Evolutionary conservation across 768 basidiomycete species (phyloP).

Genomic region (Auricularia cornea): DNA sequence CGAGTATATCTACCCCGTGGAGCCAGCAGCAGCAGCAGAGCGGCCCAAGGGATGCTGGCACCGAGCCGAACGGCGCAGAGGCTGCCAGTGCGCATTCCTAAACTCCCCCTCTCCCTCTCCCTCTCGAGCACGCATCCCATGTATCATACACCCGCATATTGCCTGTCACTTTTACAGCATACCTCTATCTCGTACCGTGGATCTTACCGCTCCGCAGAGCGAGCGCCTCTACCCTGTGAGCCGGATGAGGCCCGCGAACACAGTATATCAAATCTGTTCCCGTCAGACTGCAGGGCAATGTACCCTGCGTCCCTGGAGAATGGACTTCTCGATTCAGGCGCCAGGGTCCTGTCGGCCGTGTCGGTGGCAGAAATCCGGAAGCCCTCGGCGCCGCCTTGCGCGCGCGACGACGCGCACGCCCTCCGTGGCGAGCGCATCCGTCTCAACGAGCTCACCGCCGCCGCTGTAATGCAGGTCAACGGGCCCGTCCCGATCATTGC

Average conservation of each 20-base stretch:
- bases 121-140: background rate
- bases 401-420: constrained; percentile 27
- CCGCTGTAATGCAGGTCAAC: constrained; percentile 36
- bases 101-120: background rate
- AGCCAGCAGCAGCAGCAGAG: background rate
- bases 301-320: too few species aligned
- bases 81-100: background rate
- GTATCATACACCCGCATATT: background rate
- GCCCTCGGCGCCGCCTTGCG: constrained; percentile 16
- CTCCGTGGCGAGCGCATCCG: constrained; percentile 9
- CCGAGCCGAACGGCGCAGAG: background rate
- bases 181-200: too few species aligned
- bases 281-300: too few species aligned
- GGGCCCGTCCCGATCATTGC: constrained; percentile 14
- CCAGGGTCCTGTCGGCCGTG: too few species aligned
- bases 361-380: too few species aligned
- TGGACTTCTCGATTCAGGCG: too few species aligned
- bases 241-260: too few species aligned
- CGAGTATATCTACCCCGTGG: background rate
- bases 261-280: too few species aligned
- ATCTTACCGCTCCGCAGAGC: too few species aligned
- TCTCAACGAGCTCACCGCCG: constrained; percentile 30
- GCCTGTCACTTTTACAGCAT: too few species aligned
- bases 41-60: background rate
- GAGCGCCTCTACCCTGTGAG: too few species aligned